These are phyloP conservation scores for Trypanosoma congolense DNA, from an alignment of 208 protist genomes.

Conservation along the genomic window DNA sequence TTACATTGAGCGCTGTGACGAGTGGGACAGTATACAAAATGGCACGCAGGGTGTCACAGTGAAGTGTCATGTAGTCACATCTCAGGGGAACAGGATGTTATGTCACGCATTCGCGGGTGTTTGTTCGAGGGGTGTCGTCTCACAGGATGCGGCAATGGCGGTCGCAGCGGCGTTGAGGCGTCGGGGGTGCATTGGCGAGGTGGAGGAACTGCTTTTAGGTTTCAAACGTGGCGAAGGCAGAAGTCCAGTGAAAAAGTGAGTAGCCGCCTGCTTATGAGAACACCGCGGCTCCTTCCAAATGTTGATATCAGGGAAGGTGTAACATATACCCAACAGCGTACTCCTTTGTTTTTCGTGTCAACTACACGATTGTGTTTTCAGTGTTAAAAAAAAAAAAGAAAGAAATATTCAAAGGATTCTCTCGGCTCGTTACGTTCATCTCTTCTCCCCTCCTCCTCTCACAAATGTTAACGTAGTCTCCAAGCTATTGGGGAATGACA, in stretches of 20 bases:
- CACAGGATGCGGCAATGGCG: conserved; percentile 16
- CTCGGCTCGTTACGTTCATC: too few species aligned
- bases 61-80: conserved; percentile 26
- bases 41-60: neutral
- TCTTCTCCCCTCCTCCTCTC: too few species aligned
- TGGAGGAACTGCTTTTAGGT: conserved; percentile 60
- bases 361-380: too few species aligned
- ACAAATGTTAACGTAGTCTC: too few species aligned
- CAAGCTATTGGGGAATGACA: too few species aligned
- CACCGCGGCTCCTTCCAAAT: too few species aligned
- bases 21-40: neutral
- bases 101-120: conserved; percentile 44
- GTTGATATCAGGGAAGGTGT: too few species aligned
- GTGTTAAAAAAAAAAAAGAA: too few species aligned
- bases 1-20: conserved; percentile 34
- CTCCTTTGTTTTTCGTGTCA: too few species aligned
- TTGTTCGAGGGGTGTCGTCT: conserved; percentile 34
- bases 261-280: too few species aligned
- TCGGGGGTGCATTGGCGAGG: conserved; percentile 37
- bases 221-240: conserved; percentile 1
- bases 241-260: conserved; percentile 1
- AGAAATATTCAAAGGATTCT: too few species aligned
- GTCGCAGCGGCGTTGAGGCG: conserved; percentile 32
- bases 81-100: conserved; percentile 30
- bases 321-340: too few species aligned